Base-by-base conservation (phyloP, 2,329 filamentous ascomycete genomes). In the Acarospora socialis region DNA sequence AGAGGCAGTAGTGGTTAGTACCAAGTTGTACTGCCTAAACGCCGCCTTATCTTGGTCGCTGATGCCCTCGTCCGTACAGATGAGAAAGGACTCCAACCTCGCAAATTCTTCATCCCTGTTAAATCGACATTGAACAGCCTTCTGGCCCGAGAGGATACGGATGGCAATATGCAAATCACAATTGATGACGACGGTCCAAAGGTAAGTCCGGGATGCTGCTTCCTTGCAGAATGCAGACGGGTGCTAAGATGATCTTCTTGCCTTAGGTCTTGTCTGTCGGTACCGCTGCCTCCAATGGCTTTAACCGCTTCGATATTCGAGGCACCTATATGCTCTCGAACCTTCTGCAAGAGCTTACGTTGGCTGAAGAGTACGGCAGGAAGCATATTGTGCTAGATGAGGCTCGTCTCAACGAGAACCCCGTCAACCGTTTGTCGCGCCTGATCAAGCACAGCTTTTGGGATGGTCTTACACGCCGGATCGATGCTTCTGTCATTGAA, bases 261-360 rank as follows among this genome's bases (percentile, higher is more conserved):
- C 21, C 27, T n/a, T 43, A 81, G 78, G 77, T 83, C 27, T 68
- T 94, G 33, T 77, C 80, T 21, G 63, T 95, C 21, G 80, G 83
- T 42, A 94, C 87, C 3, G 79, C 81, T 17, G 77, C 72, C 14
- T 94, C 86, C 21, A 82, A 80, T 44, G 87, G 86, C 24, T 73
- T 81, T 61, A 87, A 86, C 49, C 75, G 76, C 41, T 84, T 87
- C 55, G 86, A 95, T 51, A 73, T 98, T 40, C 80, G 87, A 43
- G 90, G 90, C 47, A 95, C 83, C 19, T 98, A 98, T 57, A 92
- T 92, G 78, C 70, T 98, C 37, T 93, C 87, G 40, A 98, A 95
- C 53, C 72, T 95, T 27, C 67, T 95, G 23, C 90, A 98, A 57
- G 90, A 98, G 59, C 70, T 98, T 43, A 90, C 81, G 1, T 68